Evolutionary conservation across 768 basidiomycete genomes (phyloP).

Genomic region (Russula foetens): DNA sequence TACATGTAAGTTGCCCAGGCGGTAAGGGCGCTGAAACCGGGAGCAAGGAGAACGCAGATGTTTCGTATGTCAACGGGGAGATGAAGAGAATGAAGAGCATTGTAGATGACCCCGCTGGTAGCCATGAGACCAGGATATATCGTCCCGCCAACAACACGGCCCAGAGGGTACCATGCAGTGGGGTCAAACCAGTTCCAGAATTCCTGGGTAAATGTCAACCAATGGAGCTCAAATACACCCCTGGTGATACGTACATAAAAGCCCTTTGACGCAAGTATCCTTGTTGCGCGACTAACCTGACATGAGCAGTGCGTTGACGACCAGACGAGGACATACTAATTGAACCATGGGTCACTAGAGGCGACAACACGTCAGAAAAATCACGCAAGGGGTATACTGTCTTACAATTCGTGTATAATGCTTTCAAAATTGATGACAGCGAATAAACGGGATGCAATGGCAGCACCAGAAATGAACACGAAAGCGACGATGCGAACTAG

Average conservation of each 20-base stretch:
- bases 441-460: slow-evolving; percentile 92
- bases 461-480: slow-evolving; percentile 84
- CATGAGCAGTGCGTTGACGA: not conserved
- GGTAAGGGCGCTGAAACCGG: slow-evolving; percentile 93
- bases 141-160: slow-evolving; percentile 96
- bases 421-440: slow-evolving; percentile 98
- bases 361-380: not conserved
- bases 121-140: slow-evolving; percentile 99
- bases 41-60: slow-evolving; percentile 93
- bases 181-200: slow-evolving; percentile 99
- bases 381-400: slow-evolving; percentile 15
- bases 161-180: slow-evolving; percentile 98
- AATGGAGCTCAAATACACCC: not conserved
- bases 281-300: slow-evolving; percentile 77
- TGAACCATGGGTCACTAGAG: slow-evolving; percentile 94
- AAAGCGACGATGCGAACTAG: slow-evolving; percentile 88
- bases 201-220: slow-evolving; percentile 41
- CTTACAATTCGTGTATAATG: slow-evolving; percentile 99
- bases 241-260: slow-evolving; percentile 71
- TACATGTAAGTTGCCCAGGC: slow-evolving; percentile 96
- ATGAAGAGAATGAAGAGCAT: slow-evolving; percentile 75
- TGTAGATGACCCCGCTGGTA: slow-evolving; percentile 96
- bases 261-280: slow-evolving; percentile 82
- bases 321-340: slow-evolving; percentile 61
- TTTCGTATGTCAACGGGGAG: slow-evolving; percentile 97